These are phyloP conservation scores for Flaveria bidentis DNA, from an alignment of 129 eudicot species.

Conservation along the genomic window DNA sequence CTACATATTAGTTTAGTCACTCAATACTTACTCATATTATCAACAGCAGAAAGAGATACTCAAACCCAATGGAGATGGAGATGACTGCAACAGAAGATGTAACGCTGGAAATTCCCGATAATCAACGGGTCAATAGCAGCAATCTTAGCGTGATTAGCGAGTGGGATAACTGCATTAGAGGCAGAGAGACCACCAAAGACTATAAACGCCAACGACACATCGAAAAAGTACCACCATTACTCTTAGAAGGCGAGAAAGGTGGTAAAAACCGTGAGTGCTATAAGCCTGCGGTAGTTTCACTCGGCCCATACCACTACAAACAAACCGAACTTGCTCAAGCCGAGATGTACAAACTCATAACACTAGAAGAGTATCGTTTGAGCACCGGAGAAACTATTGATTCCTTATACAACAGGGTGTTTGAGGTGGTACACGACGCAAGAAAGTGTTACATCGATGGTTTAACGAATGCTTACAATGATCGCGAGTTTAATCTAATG, in stretches of 20 bases:
- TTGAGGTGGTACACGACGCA: conserved; percentile 19
- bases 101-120: conserved; percentile 12
- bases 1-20: background rate
- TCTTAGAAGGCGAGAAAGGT: conserved; percentile 22
- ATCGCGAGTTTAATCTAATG: conserved; percentile 30
- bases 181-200: background rate
- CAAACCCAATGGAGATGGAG: background rate
- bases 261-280: conserved; percentile 19
- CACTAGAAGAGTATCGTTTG: conserved; percentile 17
- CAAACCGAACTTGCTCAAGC: background rate
- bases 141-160: background rate
- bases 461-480: conserved; percentile 19
- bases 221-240: conserved; percentile 33
- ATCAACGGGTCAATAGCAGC: background rate
- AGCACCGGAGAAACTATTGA: background rate
- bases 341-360: conserved; percentile 19
- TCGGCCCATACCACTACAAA: conserved; percentile 36
- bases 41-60: background rate
- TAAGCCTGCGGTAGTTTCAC: conserved; percentile 32
- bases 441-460: conserved; percentile 32
- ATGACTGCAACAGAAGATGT: conserved; percentile 1
- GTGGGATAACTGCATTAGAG: background rate
- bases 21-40: background rate
- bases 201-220: conserved; percentile 17
- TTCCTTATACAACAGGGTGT: conserved; percentile 25